Evolutionary conservation across 768 basidiomycete species (phyloP).

Genomic region (Rhizopogon rudus): DNA sequence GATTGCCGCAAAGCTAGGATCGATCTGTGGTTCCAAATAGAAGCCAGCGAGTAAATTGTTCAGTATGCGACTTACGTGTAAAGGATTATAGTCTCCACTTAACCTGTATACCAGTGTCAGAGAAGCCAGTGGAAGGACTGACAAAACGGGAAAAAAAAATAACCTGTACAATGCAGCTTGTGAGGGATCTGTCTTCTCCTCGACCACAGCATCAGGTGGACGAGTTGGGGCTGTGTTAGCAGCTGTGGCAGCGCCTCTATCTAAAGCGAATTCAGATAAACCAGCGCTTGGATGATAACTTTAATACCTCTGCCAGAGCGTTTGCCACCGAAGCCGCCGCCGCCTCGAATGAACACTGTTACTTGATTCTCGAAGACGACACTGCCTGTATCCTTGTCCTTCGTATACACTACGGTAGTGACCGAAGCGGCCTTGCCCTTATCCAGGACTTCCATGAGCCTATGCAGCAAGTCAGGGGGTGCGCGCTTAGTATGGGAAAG

Average conservation of each 20-base stretch:
- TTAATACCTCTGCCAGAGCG: slow-evolving; percentile 69
- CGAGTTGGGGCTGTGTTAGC: slow-evolving; percentile 77
- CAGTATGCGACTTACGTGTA: slow-evolving; percentile 55
- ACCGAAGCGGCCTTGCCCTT: slow-evolving; percentile 95
- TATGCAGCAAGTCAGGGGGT: slow-evolving; percentile 18
- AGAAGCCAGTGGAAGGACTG: background rate
- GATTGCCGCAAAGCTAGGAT: slow-evolving; percentile 89
- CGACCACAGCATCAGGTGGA: slow-evolving; percentile 76
- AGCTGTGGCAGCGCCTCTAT: slow-evolving; percentile 87
- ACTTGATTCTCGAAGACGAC: slow-evolving; percentile 89
- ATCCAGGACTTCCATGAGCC: slow-evolving; percentile 76
- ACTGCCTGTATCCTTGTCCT: slow-evolving; percentile 72
- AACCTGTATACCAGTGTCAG: slow-evolving; percentile 39
- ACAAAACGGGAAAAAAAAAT: slow-evolving; percentile 13
- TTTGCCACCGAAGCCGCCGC: slow-evolving; percentile 96
- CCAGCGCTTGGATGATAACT: background rate
- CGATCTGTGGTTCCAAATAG: slow-evolving; percentile 47
- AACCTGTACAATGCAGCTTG: slow-evolving; percentile 94
- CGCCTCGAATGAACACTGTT: slow-evolving; percentile 88
- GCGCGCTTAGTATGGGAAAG: background rate
- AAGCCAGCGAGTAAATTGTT: background rate
- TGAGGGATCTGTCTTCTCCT: slow-evolving; percentile 77
- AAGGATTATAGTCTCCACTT: slow-evolving; percentile 88
- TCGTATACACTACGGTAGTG: slow-evolving; percentile 72
- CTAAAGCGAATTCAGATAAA: slow-evolving; percentile 32